Conservation (phyloP, 352 stramenopile genomes). For the Globisporangium ultimum region DNA sequence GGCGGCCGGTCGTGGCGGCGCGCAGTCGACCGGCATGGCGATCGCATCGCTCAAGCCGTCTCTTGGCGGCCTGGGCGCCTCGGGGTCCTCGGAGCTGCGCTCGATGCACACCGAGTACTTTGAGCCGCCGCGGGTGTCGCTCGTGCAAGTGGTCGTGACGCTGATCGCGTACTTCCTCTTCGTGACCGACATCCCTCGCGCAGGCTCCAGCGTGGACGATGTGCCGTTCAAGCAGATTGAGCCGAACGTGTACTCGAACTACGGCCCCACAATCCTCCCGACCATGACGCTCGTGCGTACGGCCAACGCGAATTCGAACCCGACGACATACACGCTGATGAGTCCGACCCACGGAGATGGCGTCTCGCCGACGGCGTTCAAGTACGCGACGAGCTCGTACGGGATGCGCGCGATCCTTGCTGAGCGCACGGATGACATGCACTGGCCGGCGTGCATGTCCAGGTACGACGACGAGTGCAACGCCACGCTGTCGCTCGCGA, state of each 20-base stretch:
- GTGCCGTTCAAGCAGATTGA: slow-evolving; percentile 44
- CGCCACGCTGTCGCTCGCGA: slow-evolving; percentile 16
- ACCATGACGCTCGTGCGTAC: slow-evolving; percentile 20
- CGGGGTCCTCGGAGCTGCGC: slow-evolving; percentile 8
- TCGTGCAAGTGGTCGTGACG: slow-evolving; percentile 28
- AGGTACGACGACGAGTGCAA: slow-evolving; percentile 31
- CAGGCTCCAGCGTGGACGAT: slow-evolving; percentile 29
- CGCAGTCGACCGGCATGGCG: no score
- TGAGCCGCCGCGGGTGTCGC: slow-evolving; percentile 12
- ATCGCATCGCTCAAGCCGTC: no score
- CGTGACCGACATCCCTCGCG: slow-evolving; percentile 37
- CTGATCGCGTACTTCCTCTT: slow-evolving; percentile 44
- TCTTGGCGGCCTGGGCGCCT: background rate
- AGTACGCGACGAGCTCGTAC: slow-evolving; percentile 46
- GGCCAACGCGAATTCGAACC: background rate
- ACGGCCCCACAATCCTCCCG: slow-evolving; percentile 33
- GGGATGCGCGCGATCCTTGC: slow-evolving; percentile 36
- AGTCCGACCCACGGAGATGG: slow-evolving; percentile 8
- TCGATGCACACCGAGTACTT: slow-evolving; percentile 19
- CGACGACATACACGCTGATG: slow-evolving; percentile 12
- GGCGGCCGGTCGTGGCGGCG: no score
- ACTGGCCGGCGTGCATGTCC: slow-evolving; percentile 21
- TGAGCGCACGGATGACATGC: slow-evolving; percentile 17
- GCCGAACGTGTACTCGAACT: slow-evolving; percentile 48
- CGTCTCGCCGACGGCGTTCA: slow-evolving; percentile 28